Conservation (phyloP, 1,139 yeast species). For the Pichia sp. region DNA sequence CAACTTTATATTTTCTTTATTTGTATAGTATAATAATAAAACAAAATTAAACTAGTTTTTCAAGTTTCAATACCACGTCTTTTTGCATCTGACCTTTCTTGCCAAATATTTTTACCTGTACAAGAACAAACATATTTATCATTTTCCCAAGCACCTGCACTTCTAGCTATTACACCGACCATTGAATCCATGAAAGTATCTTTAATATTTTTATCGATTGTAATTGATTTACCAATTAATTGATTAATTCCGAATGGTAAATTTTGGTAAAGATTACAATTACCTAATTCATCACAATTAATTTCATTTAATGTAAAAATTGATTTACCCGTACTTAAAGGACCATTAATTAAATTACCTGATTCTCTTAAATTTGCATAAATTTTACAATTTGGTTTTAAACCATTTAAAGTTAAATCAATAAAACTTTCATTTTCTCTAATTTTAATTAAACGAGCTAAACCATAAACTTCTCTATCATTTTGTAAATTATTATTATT, state of each 20-base stretch:
- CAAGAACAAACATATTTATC: constrained; percentile 90
- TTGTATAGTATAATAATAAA: no score
- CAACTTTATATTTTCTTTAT: neutral
- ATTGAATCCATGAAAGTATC: constrained; percentile 39
- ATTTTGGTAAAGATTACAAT: constrained; percentile 59
- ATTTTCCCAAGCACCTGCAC: constrained; percentile 97
- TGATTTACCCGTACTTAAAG: constrained; percentile 55
- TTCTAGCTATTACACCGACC: constrained; percentile 87
- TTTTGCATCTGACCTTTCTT: constrained; percentile 75
- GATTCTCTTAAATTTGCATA: constrained; percentile 60
- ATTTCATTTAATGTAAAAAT: constrained; percentile 38
- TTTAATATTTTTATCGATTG: constrained; percentile 36
- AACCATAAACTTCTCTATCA: constrained; percentile 71
- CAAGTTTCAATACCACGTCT: constrained; percentile 39
- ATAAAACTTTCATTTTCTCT: constrained; percentile 45
- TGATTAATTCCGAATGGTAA: constrained; percentile 52
- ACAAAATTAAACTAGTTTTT: neutral
- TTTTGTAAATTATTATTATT: neutral
- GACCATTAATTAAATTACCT: constrained; percentile 76
- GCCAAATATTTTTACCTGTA: constrained; percentile 94
- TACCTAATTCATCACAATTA: constrained; percentile 27
- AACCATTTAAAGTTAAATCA: constrained; percentile 73
- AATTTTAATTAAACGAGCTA: constrained; percentile 80
- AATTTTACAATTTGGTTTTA: constrained; percentile 48
- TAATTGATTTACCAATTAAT: constrained; percentile 75